Conservation (phyloP, 2,329 filamentous ascomycete genomes). For the Byssoonygena ceratinophila region DNA sequence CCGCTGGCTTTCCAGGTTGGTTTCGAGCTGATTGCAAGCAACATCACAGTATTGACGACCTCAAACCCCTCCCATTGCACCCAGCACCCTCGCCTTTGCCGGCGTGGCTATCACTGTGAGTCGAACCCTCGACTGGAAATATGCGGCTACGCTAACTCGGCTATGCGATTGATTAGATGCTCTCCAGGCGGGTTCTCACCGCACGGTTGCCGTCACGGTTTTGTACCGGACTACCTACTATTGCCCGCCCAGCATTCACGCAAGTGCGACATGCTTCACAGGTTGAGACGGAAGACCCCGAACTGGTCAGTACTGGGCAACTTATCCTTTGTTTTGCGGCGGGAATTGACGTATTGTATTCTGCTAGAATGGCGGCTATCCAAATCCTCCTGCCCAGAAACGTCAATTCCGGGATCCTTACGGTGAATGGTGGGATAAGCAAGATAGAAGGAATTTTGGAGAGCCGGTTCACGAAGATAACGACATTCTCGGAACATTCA, state of each 20-base stretch:
- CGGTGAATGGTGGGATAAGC: slow-evolving; percentile 91
- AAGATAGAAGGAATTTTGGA: slow-evolving; percentile 93
- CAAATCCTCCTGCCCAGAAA: slow-evolving; percentile 55
- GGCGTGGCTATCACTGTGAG: slow-evolving; percentile 10
- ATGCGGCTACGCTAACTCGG: slow-evolving; percentile 19
- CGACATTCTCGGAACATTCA: slow-evolving; percentile 82
- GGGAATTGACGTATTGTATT: slow-evolving; percentile 14
- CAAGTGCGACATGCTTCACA: slow-evolving; percentile 31
- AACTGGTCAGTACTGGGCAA: slow-evolving; percentile 30
- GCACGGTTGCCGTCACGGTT: slow-evolving; percentile 31
- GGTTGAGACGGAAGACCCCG: slow-evolving; percentile 33
- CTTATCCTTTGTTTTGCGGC: not conserved
- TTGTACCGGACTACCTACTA: slow-evolving; percentile 23
- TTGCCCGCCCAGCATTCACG: slow-evolving; percentile 32
- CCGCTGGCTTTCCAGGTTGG: not conserved
- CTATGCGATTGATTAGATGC: slow-evolving; percentile 27
- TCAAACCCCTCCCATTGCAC: not conserved
- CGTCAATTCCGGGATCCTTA: slow-evolving; percentile 88
- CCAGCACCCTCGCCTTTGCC: not conserved
- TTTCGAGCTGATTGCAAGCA: not conserved
- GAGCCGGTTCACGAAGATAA: slow-evolving; percentile 96
- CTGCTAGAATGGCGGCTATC: slow-evolving; percentile 38
- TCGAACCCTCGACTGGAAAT: not conserved
- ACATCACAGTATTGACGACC: not conserved
- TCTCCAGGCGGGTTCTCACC: slow-evolving; percentile 37